Evolutionary conservation across 2,329 filamentous ascomycete genomes (phyloP).

Genomic region (Sporothrix inflata): DNA sequence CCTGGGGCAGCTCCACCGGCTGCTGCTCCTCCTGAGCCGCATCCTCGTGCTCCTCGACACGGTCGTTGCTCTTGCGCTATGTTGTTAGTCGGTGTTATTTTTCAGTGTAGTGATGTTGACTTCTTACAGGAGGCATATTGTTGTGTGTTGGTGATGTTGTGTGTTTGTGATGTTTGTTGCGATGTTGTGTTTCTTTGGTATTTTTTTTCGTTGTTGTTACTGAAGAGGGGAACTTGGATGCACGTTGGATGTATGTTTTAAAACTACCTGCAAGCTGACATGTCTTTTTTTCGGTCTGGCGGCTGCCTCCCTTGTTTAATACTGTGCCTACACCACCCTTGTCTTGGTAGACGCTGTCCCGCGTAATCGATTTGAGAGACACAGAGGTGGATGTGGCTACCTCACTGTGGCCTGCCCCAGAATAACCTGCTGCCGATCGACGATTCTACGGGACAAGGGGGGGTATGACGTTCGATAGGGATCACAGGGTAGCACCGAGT

Average conservation of each 20-base stretch:
- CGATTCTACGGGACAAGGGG: not conserved
- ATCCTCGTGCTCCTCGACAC: conserved; percentile 1
- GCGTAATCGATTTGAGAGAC: conserved; percentile 11
- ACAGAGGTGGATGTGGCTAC: not conserved
- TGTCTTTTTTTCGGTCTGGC: not conserved
- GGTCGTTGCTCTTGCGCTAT: conserved; percentile 13
- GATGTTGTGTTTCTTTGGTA: not conserved
- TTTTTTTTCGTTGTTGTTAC: not conserved
- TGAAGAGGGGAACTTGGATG: not conserved
- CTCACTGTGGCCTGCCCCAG: not conserved
- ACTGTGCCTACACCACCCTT: not conserved
- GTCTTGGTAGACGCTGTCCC: not conserved
- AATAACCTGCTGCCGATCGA: not conserved
- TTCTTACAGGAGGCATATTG: conserved; percentile 6
- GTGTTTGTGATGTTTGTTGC: no score
- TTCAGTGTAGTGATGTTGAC: not conserved
- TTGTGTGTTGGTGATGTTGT: not conserved
- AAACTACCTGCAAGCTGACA: not conserved
- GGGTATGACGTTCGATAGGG: not conserved
- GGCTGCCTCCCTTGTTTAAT: conserved; percentile 18
- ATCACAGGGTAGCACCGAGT: not conserved
- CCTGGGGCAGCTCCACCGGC: not conserved
- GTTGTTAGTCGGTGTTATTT: not conserved
- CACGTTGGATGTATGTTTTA: not conserved
- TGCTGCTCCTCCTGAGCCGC: not conserved